A percentile compares a stretch with the other conserved stretches of the same genome.
phyloP scores from a whole-genome alignment of 2,329 filamentous ascomycete species.

The Talaromyces marneffei region DNA sequence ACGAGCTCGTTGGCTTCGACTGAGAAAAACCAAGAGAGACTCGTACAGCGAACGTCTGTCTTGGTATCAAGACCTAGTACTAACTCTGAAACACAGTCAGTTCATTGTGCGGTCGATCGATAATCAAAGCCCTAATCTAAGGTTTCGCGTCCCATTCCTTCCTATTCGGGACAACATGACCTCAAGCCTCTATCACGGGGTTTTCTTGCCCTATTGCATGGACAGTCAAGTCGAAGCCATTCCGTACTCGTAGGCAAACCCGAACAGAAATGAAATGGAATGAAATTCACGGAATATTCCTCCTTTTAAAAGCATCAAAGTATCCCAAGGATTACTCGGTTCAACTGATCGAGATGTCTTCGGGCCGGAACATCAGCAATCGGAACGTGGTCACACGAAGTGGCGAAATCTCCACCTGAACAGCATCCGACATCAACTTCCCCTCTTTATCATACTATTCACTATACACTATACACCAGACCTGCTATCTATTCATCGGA shows the following conservation, averaged over 20 bases:
- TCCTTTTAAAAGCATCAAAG: neutral
- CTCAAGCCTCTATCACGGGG: neutral
- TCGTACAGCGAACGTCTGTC: neutral
- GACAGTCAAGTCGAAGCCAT: neutral
- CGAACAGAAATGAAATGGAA: neutral
- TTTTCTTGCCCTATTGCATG: neutral
- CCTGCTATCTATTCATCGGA: neutral
- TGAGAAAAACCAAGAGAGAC: neutral
- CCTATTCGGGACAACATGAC: neutral
- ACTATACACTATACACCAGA: neutral
- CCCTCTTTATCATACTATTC: neutral
- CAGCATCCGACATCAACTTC: conserved; percentile 4
- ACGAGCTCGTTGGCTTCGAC: neutral
- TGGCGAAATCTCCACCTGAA: conserved; percentile 1
- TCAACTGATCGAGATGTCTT: neutral
- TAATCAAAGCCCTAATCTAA: neutral
- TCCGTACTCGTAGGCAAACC: neutral
- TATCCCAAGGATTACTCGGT: neutral
- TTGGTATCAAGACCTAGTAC: no score
- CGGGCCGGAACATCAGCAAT: neutral
- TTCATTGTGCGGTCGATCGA: neutral
- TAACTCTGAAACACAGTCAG: neutral
- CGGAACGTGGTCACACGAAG: neutral
- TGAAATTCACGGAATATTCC: neutral
- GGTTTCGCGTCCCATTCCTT: neutral